Percentiles rank a stretch among this genome's conserved stretches.
Evolutionary conservation across 2,329 filamentous ascomycete genomes (phyloP).

Genomic region (Colletotrichum sp.): DNA sequence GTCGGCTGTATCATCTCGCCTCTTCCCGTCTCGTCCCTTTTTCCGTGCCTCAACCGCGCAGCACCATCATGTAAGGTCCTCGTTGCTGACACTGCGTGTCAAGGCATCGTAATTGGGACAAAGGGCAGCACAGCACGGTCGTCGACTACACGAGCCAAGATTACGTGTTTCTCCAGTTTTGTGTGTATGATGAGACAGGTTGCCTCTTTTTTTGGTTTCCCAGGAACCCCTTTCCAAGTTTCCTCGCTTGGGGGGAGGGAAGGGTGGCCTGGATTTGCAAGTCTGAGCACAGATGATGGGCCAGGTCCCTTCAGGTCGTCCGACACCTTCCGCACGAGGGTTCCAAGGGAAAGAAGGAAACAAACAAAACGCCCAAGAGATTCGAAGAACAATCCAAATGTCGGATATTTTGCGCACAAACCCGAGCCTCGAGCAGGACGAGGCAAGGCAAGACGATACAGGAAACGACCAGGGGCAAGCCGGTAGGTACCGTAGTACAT

Average conservation of each 20-base stretch:
- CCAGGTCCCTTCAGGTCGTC: not conserved
- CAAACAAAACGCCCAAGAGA: not conserved
- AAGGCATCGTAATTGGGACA: not conserved
- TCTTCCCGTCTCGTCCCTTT: not conserved
- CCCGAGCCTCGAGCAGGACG: not conserved
- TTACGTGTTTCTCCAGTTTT: not conserved
- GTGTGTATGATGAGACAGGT: not conserved
- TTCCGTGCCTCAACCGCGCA: not conserved
- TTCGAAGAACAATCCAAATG: not conserved
- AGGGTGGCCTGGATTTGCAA: not conserved
- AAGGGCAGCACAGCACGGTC: not conserved
- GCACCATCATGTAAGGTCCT: slow-evolving; percentile 1
- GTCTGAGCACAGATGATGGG: not conserved
- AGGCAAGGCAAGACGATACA: not conserved
- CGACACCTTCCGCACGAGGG: not conserved
- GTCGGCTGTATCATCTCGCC: not conserved
- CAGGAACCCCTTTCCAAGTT: slow-evolving; percentile 1
- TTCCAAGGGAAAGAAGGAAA: not conserved
- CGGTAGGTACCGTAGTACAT: not conserved
- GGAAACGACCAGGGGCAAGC: not conserved
- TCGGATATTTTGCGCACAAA: not conserved
- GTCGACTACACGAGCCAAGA: not conserved
- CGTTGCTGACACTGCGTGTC: not conserved
- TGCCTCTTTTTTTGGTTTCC: not conserved
- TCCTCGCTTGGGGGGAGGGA: not conserved